Evolutionary conservation across 1,284 basidiomycete genomes (phyloP).

Genomic region (Microbotryomycetes sp.): DNA sequence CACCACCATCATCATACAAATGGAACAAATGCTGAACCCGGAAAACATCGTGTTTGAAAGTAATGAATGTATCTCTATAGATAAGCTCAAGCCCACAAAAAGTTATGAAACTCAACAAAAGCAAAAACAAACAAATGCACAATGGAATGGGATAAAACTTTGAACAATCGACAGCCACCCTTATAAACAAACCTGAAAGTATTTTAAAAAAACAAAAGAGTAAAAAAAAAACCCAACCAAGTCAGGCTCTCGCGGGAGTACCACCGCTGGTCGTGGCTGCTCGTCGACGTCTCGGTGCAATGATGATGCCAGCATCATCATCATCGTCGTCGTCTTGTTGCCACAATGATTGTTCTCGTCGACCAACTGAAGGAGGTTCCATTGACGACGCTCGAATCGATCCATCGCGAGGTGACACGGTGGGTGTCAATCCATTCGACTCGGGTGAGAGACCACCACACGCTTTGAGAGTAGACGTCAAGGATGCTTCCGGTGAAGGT

Average conservation of each 20-base stretch:
- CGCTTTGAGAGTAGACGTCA: neutral
- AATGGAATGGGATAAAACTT: neutral
- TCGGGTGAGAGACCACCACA: neutral
- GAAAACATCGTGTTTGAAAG: too few species aligned
- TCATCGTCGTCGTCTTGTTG: conserved; percentile 16
- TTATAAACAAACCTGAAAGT: too few species aligned
- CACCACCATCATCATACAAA: too few species aligned
- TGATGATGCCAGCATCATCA: conserved; percentile 21
- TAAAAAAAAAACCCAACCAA: neutral
- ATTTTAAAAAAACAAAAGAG: too few species aligned
- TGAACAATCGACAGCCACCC: neutral
- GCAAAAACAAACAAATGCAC: neutral
- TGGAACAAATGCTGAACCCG: too few species aligned
- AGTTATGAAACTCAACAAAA: neutral
- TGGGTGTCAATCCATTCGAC: neutral
- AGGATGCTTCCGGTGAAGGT: neutral
- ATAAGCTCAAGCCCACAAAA: too few species aligned
- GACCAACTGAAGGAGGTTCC: too few species aligned
- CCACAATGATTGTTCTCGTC: neutral
- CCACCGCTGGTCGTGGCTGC: conserved; percentile 11
- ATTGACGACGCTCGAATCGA: neutral
- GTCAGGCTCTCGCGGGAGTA: neutral
- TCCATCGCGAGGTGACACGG: neutral
- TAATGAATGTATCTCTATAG: too few species aligned
- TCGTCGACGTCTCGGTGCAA: conserved; percentile 19